Conservation (phyloP, 495 filamentous ascomycete genomes). For the Coniosporium apollinis region DNA sequence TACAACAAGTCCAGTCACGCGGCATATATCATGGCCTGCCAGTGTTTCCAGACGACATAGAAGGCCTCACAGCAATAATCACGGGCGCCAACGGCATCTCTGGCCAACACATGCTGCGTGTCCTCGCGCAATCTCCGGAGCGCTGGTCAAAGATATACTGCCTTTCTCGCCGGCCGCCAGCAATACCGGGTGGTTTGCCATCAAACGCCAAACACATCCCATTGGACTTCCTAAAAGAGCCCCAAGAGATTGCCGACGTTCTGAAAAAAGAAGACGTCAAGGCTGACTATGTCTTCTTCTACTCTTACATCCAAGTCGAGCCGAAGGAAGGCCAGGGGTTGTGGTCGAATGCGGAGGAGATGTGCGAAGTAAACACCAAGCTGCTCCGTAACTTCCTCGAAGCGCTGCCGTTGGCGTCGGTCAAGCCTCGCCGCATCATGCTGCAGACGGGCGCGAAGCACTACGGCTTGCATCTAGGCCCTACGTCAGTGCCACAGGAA, state of each 20-base stretch:
- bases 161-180: conserved; percentile 27
- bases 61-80: conserved; percentile 33
- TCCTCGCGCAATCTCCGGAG: conserved; percentile 26
- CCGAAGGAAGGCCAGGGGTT: conserved; percentile 23
- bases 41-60: conserved; percentile 21
- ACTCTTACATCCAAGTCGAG: conserved; percentile 33
- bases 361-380: conserved; percentile 24
- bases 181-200: conserved; percentile 19
- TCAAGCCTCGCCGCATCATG: conserved; percentile 31
- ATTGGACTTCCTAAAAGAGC: conserved; percentile 29
- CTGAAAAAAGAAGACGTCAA: conserved; percentile 22
- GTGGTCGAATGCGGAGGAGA: conserved; percentile 30
- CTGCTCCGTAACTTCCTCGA: conserved; percentile 33
- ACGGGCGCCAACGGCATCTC: conserved; percentile 37
- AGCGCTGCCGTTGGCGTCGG: conserved; percentile 23
- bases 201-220: conserved; percentile 29
- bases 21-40: conserved; percentile 34
- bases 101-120: conserved; percentile 31
- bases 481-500: conserved; percentile 25
- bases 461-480: conserved; percentile 35
- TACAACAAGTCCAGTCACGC: conserved; percentile 15
- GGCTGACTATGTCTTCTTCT: conserved; percentile 39
- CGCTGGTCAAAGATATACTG: conserved; percentile 38
- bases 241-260: conserved; percentile 23
- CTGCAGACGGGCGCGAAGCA: conserved; percentile 36